Base-by-base conservation (phyloP, 179 eudicot species). In the Pouteria campechiana region DNA sequence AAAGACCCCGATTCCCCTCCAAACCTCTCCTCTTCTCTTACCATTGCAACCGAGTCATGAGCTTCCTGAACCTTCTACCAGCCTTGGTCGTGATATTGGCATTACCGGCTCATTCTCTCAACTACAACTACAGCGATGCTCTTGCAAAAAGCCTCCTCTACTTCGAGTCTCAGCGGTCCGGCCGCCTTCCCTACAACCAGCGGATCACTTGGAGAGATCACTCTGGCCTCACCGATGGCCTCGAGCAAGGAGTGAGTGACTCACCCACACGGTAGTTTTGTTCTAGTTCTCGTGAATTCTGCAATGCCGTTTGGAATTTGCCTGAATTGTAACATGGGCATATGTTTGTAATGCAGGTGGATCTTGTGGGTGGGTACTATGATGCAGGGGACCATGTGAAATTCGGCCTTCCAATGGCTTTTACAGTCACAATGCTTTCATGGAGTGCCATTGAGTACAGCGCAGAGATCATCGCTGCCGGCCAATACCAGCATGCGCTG, bases 321-420 rank as follows among this genome's bases (percentile, higher is more conserved):
- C 12, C 30, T 5, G 32, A 11, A 5, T 17, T 12, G n/a, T 8
- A 17, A 42, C 6, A 5, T 41, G 17, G 30, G 37, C 15, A 12
- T 40, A 24, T 3, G 1, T 6, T 20, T 23, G 33, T 23, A 12
- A 1, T 15, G 11, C 21, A 81, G 95, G 90, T 78, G 35, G 86
- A 84, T 27, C 63, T 84, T 42, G 86, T 81, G 1, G 95, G 95
- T 30, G 95, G 95, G 12, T 84, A 84, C 40, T 79, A 82, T 25
- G 93, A 82, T 23, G 93, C 93, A 7, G 93, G 93, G 4, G 93
- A 82, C 51, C 73, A 82, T 15, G 89, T 83, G 6, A 83, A 83
- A 54, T 83, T 79, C 25, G 94, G 94, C 1, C 44, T 83, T n/a
- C 93, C 93, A n/a, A 82, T 82, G 93, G 83, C 93, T 0, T 82